Evolutionary conservation across 345 rosid species (phyloP).

Genomic region (Gossypioides kirkii): DNA sequence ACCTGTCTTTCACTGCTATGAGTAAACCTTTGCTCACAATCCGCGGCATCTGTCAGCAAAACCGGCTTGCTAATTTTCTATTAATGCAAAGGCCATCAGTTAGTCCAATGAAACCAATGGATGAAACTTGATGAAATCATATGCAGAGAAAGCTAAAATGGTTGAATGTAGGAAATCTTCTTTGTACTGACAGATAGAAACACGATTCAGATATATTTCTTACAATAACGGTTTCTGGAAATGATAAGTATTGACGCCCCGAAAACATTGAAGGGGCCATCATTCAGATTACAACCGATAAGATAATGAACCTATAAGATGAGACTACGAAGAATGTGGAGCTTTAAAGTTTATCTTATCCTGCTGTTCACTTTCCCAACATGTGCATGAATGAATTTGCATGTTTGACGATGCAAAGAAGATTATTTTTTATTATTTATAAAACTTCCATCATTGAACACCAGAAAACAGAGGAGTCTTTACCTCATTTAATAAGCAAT

Average conservation of each 20-base stretch:
- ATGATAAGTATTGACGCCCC: too few relatives aligned
- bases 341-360: not conserved
- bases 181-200: not conserved
- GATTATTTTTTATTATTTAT: not conserved
- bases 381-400: not conserved
- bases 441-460: not conserved
- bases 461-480: not conserved
- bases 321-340: not conserved
- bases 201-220: too few relatives aligned
- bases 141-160: too few relatives aligned
- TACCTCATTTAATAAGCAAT: conserved; percentile 38
- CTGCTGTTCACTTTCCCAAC: not conserved
- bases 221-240: too few relatives aligned
- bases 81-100: not conserved
- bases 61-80: conserved; percentile 27
- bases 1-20: conserved; percentile 12
- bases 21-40: conserved; percentile 18
- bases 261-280: too few relatives aligned
- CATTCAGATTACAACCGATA: not conserved
- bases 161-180: not conserved
- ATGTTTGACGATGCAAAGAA: not conserved
- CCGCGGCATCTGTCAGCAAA: conserved; percentile 14
- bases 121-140: not conserved
- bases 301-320: not conserved
- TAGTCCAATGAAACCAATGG: not conserved